Conservation (phyloP, 1,284 basidiomycete genomes). For the Cryptococcus wingfieldii region DNA sequence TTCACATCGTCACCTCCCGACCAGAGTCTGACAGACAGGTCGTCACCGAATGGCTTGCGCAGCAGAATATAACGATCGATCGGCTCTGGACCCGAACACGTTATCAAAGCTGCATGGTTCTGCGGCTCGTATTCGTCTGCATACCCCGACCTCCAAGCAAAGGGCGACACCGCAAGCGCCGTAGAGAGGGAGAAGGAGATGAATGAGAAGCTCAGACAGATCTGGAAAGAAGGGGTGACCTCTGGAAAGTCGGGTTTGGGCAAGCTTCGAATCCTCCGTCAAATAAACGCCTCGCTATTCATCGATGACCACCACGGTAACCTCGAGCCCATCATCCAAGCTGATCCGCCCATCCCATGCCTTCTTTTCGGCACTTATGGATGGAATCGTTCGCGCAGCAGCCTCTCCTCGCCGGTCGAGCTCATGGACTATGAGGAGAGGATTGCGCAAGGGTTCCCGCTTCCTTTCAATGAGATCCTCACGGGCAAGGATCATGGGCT, state of each 20-base stretch:
- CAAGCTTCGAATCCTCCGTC: constrained; percentile 31
- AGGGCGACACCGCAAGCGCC: constrained; percentile 13
- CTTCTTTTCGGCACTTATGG: constrained; percentile 28
- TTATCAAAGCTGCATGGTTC: constrained; percentile 25
- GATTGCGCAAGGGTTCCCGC: constrained; percentile 8
- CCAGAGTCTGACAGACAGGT: constrained; percentile 13
- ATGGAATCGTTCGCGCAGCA: constrained; percentile 26
- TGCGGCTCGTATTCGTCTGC: constrained; percentile 12
- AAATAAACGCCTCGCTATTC: constrained; percentile 33
- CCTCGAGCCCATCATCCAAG: constrained; percentile 23
- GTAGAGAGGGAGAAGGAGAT: constrained; percentile 13
- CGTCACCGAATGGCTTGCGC: constrained; percentile 21
- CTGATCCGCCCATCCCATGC: constrained; percentile 24
- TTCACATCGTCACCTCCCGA: constrained; percentile 38
- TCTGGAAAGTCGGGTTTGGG: constrained; percentile 17
- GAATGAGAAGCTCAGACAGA: constrained; percentile 15
- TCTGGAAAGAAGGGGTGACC: constrained; percentile 11
- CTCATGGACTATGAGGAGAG: constrained; percentile 32
- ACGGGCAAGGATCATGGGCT: constrained; percentile 14
- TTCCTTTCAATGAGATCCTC: constrained; percentile 16
- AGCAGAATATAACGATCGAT: constrained; percentile 27
- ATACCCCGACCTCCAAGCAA: constrained; percentile 7
- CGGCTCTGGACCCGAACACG: constrained; percentile 13
- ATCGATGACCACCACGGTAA: constrained; percentile 35
- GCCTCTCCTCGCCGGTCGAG: constrained; percentile 22